Base-by-base conservation (phyloP, 2,329 filamentous ascomycete genomes). In the Knoxdaviesia proteae region DNA sequence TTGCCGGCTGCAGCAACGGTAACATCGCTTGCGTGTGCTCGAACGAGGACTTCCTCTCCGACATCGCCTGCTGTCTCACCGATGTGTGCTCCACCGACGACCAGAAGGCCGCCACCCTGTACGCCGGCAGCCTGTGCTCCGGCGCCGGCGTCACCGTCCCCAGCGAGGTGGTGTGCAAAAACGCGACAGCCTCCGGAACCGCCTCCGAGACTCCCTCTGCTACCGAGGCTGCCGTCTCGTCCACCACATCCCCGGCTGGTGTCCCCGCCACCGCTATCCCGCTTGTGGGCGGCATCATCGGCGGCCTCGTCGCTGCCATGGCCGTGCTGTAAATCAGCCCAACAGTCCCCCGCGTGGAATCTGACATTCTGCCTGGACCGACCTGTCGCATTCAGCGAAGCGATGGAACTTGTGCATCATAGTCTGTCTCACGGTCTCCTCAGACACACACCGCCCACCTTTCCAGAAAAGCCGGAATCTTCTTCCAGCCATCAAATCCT, bases 51-150 rank as follows among this genome's bases (percentile, higher is more conserved):
- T 64, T 64, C 56, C 53, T 65, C 44, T 47, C 50, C 47, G 49
- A 48, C 47, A 61, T 64, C 40, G 58, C 61, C 42, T 65, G 62
- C 56, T 64, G 62, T 48, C 53, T 65, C 41, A 50, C 51, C 37
- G 50, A 51, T 34, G 48, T 47, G 38, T 65, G 62, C 52, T 49
- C 54, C 47, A 37, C 47, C 7, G 41, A 48, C 5, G 58, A 58
- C 35, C 56, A 59, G 47, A 46, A 51, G 1, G 46, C 48, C 1
- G 59, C 62, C 40, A 55, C 64, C 46, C 42, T 50, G 38, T 62
- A 54, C 48, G 62, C 62, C 42, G 49, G 52, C 39, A 47, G 54
- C 48, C 56, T 65, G 45, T 65, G 62, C 58, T 55, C 52, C 36
- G 50, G 54, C 38, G 49, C 50, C 35, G 55, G 55, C 40, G 58